Evolutionary conservation across 352 stramenopile species (phyloP).

Genomic region (Phytophthora melonis): DNA sequence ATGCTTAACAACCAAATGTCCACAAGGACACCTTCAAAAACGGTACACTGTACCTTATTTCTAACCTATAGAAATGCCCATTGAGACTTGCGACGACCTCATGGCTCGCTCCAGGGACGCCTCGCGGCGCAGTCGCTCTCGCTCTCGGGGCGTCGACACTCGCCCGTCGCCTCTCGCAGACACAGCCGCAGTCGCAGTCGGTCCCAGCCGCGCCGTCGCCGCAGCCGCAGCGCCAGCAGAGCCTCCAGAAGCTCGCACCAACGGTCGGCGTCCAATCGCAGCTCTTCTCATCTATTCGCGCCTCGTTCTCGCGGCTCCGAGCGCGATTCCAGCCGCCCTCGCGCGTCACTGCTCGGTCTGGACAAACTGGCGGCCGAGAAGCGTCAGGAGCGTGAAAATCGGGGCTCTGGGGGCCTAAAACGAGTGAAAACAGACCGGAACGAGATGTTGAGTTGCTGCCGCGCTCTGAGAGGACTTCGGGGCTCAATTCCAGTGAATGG

Average conservation of each 20-base stretch:
- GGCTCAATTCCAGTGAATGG: conserved; percentile 77
- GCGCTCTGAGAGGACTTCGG: conserved; percentile 43
- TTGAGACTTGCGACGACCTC: not conserved
- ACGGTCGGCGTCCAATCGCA: conserved; percentile 18
- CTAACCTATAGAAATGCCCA: not conserved
- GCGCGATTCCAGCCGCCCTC: conserved; percentile 5
- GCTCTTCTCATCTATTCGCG: conserved; percentile 22
- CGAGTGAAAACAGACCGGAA: not conserved
- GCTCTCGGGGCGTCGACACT: conserved; percentile 19
- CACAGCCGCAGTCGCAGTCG: conserved; percentile 30
- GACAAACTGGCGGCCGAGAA: conserved; percentile 73
- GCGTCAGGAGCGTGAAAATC: conserved; percentile 47
- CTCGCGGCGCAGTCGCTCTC: conserved; percentile 32
- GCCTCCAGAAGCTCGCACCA: conserved; percentile 12
- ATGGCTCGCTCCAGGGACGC: conserved; percentile 32
- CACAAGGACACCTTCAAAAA: not conserved
- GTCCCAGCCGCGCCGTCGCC: conserved; percentile 6
- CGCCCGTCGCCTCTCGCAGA: conserved; percentile 23
- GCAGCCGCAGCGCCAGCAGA: conserved; percentile 27
- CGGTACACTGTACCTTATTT: not conserved
- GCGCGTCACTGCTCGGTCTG: conserved; percentile 62
- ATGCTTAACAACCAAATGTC: not conserved
- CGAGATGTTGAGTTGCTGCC: conserved; percentile 1
- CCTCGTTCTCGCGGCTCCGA: conserved; percentile 14
- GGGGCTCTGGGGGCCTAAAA: not conserved